Evolutionary conservation across 352 stramenopile species (phyloP), one percentile per base, ranked within the genome.

Genomic region (Pythium guiyangense): DNA sequence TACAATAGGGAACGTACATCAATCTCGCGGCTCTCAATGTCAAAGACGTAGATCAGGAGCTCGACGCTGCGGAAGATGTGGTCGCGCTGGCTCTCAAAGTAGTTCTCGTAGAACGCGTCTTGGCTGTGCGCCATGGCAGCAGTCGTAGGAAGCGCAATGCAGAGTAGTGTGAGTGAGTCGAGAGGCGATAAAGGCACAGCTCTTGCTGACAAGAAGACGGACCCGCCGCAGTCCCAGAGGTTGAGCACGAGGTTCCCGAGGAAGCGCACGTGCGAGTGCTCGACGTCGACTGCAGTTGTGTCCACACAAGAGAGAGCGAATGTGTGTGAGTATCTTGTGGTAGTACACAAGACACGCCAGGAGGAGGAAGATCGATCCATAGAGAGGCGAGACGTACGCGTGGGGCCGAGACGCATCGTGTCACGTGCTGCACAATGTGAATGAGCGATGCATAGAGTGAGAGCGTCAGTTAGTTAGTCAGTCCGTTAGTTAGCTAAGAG

Each of bases 21-120:
- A 22, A 93, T 79, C 49, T 92, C 78, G 34, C 82, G 78, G 52
- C 76, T 91, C 51, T 99, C 96, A 72, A 99, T 99, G 73, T 99
- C 96, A 74, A 99, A 99, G 6, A 99, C 97, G 67, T 99, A 99
- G 70, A 99, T 99, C 35, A 95, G 71, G 52, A 99, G 66, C 74
- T 99, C 97, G 27, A 99, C 97, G 62, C 88, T 97, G 37, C 96
- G 86, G 81, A 99, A 99, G 64, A 99, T 99, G 60, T 98, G 96
- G 66, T 99, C 96, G n/a, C 97, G 86, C 81, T 99, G 95, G 57
- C 89, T 93, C 69, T 99, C 96, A 72, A 99, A 99, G 82, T 99
- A 99, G 69, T 94, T 98, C 64, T 99, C 96, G 70, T 98, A 99
- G 64, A 99, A 99, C 49, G 90, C 93, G 73, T 99, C 97, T 73